Percentiles rank a stretch among this genome's conserved stretches.
Evolutionary conservation across 179 eudicot species (phyloP).

Genomic region (Pouteria campechiana): DNA sequence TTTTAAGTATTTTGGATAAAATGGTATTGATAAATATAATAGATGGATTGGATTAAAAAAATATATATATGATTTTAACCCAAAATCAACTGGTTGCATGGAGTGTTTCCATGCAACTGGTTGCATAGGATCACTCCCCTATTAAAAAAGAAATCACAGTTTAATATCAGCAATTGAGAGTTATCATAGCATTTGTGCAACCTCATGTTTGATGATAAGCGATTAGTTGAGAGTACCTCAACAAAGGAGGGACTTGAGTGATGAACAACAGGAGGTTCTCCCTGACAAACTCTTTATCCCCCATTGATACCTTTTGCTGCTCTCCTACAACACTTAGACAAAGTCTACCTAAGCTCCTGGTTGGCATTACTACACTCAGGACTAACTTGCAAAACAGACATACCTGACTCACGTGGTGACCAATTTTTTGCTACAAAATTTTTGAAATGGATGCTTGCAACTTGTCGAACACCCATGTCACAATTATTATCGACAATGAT

Average conservation of each 20-base stretch:
- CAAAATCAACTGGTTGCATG: too few relatives aligned
- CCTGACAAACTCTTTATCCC: conserved; percentile 78
- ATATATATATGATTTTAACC: too few relatives aligned
- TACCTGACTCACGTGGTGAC: conserved; percentile 88
- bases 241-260: conserved; percentile 67
- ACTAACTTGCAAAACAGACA: not conserved
- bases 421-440: conserved; percentile 86
- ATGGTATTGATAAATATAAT: too few relatives aligned
- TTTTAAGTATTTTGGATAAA: too few relatives aligned
- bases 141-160: too few relatives aligned
- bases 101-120: too few relatives aligned
- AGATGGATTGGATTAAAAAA: too few relatives aligned
- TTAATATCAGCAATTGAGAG: too few relatives aligned
- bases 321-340: conserved; percentile 38
- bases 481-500: conserved; percentile 79
- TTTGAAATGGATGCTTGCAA: conserved; percentile 89
- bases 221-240: too few relatives aligned
- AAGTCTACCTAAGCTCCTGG: not conserved
- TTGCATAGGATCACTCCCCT: too few relatives aligned
- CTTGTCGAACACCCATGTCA: conserved; percentile 81
- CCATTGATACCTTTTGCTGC: conserved; percentile 61
- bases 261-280: conserved; percentile 78
- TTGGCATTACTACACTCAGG: not conserved
- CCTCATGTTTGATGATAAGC: too few relatives aligned
- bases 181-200: too few relatives aligned